Conservation (phyloP, 2,329 filamentous ascomycete genomes). For the Tricladium varicosporioides region DNA sequence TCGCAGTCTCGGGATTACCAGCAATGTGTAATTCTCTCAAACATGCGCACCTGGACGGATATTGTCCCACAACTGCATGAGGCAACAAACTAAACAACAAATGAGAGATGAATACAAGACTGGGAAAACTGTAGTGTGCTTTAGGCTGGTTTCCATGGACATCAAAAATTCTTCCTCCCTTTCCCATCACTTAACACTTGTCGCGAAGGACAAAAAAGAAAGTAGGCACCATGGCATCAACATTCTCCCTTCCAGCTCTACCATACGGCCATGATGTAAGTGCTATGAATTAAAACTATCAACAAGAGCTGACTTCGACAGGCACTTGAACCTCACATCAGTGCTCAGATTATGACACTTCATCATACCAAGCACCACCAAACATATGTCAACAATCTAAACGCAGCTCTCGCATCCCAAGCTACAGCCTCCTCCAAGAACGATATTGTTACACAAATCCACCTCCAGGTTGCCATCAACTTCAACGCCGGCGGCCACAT, state of each 20-base stretch:
- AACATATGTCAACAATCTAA: conserved; percentile 74
- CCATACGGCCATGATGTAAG: conserved; percentile 71
- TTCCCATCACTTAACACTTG: no score
- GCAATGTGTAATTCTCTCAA: conserved; percentile 8
- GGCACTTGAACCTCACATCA: conserved; percentile 73
- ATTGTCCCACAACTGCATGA: neutral
- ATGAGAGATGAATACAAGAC: no score
- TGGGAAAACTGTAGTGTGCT: no score
- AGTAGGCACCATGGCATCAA: neutral
- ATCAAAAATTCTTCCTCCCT: no score
- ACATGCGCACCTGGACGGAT: neutral
- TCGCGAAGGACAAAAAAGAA: no score
- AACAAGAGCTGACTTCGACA: conserved; percentile 35
- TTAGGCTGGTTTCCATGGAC: no score
- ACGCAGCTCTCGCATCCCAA: conserved; percentile 62
- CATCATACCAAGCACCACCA: conserved; percentile 80
- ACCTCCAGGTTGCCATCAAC: conserved; percentile 69
- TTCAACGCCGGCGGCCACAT: conserved; percentile 93
- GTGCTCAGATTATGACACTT: conserved; percentile 75
- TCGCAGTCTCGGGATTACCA: neutral
- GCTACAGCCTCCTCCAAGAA: conserved; percentile 51
- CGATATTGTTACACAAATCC: conserved; percentile 63
- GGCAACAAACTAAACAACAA: no score
- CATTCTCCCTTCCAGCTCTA: conserved; percentile 61
- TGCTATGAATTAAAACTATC: conserved; percentile 22